A percentile compares a stretch with the other conserved stretches of the same genome.
Evolutionary conservation across 108 stramenopile genomes (phyloP).

Genomic region (Chaetoceros muelleri): DNA sequence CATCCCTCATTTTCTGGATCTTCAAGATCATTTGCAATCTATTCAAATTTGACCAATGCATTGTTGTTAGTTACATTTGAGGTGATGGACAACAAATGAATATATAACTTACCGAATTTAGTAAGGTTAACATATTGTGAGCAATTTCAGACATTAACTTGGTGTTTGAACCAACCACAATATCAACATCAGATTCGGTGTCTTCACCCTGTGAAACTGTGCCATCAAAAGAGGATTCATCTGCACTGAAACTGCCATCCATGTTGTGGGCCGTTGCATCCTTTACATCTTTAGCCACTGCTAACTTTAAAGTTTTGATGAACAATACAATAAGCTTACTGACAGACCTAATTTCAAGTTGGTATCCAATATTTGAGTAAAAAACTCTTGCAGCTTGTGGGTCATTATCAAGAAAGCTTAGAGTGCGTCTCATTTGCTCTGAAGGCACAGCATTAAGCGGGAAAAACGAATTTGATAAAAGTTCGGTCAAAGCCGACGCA

Average conservation of each 20-base stretch:
- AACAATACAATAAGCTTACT: slow-evolving; percentile 80
- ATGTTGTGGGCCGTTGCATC: slow-evolving; percentile 11
- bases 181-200: too few species aligned
- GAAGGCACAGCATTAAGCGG: slow-evolving; percentile 54
- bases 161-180: too few species aligned
- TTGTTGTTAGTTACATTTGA: too few species aligned
- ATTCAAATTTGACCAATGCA: too few species aligned
- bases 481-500: slow-evolving; percentile 46
- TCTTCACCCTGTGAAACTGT: too few species aligned
- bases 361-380: slow-evolving; percentile 60
- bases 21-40: too few species aligned
- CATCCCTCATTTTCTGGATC: too few species aligned
- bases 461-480: slow-evolving; percentile 87
- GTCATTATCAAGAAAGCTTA: slow-evolving; percentile 59
- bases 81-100: too few species aligned
- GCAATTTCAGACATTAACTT: too few species aligned
- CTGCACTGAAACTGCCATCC: slow-evolving; percentile 2
- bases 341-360: slow-evolving; percentile 52
- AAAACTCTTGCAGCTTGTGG: slow-evolving; percentile 76
- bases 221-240: neutral
- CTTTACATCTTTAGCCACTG: slow-evolving; percentile 10
- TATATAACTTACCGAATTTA: too few species aligned
- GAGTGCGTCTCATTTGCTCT: slow-evolving; percentile 69
- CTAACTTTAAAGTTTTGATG: slow-evolving; percentile 47
- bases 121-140: too few species aligned